Percentiles rank a stretch among this genome's conserved stretches.
These are phyloP conservation scores for Colletotrichum abscissum DNA, from an alignment of 2,329 filamentous ascomycete genomes.

Conservation along the genomic window DNA sequence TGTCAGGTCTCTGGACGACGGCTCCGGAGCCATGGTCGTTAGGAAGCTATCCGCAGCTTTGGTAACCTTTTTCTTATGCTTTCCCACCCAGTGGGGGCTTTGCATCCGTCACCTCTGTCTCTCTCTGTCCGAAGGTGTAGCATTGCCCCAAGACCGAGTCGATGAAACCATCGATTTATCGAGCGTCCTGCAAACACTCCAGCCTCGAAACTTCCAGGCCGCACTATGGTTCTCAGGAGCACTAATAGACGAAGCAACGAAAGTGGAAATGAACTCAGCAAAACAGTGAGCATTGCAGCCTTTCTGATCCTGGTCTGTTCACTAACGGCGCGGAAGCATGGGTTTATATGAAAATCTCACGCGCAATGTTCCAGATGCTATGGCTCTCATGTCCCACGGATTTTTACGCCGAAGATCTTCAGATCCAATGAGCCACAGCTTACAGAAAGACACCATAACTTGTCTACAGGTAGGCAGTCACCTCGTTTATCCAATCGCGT, in stretches of 20 bases:
- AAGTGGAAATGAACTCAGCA: constrained; percentile 71
- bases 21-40: constrained; percentile 69
- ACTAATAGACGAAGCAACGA: constrained; percentile 75
- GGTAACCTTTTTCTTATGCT: constrained; percentile 80
- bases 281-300: constrained; percentile 59
- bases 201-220: constrained; percentile 61
- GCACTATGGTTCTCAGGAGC: constrained; percentile 73
- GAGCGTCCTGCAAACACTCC: constrained; percentile 60
- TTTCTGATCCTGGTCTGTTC: not conserved
- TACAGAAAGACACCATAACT: constrained; percentile 66
- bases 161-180: constrained; percentile 51
- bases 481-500: not conserved
- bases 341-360: constrained; percentile 53
- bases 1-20: constrained; percentile 62
- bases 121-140: constrained; percentile 53
- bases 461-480: constrained; percentile 66
- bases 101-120: constrained; percentile 69
- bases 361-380: constrained; percentile 53
- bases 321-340: constrained; percentile 42
- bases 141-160: constrained; percentile 38
- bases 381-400: constrained; percentile 52
- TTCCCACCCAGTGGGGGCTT: constrained; percentile 73
- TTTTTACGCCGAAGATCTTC: constrained; percentile 41
- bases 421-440: constrained; percentile 43
- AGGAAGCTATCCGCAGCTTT: constrained; percentile 83